Percentiles rank a stretch among this genome's conserved stretches.
Conservation (phyloP, 192 early-diverging fungal species). For the Hyaloraphidium curvatum region DNA sequence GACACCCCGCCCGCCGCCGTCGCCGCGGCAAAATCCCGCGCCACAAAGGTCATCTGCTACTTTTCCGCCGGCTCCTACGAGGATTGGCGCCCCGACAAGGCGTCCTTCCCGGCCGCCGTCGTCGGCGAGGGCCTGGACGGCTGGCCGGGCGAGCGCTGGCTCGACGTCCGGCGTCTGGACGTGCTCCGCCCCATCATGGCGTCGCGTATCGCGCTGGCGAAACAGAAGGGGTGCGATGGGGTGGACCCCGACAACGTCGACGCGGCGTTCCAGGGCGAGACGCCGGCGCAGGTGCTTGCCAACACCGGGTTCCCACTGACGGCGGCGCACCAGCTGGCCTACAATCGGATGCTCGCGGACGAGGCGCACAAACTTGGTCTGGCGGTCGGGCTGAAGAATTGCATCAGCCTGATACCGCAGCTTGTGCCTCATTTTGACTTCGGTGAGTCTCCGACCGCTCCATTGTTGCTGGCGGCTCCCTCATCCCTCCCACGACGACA, state of each 20-base stretch:
- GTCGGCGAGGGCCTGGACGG: background rate
- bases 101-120: background rate
- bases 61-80: conserved; percentile 1
- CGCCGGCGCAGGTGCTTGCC: no score
- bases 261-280: no score
- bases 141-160: background rate
- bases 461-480: no score
- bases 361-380: background rate
- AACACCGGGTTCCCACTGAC: background rate
- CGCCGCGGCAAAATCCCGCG: background rate
- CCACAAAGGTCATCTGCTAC: background rate
- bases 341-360: conserved; percentile 3
- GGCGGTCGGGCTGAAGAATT: background rate
- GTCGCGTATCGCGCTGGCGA: background rate
- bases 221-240: background rate
- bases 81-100: background rate
- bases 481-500: no score
- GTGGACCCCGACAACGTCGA: background rate
- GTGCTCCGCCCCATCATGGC: background rate
- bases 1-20: background rate
- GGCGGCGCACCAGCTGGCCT: background rate
- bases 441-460: no score
- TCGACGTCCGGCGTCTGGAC: background rate
- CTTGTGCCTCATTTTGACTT: background rate
- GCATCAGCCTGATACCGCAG: background rate